phyloP scores from a whole-genome alignment of 1,139 yeast species.

The Protomyces macrosporus region DNA sequence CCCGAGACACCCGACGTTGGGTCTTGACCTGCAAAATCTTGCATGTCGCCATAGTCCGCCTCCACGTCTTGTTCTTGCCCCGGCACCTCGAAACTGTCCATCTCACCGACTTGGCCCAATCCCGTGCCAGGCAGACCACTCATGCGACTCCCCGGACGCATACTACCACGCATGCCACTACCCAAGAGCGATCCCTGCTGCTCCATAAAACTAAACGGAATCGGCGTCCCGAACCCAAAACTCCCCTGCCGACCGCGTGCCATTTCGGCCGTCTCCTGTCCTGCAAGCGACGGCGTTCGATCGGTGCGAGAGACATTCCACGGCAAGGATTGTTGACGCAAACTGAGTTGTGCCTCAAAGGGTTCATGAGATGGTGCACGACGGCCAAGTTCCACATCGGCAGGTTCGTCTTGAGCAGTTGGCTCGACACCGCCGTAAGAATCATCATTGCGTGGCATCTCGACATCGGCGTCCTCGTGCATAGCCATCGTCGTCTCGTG shows the following conservation, averaged over 20 bases:
- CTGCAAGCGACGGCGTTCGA: neutral
- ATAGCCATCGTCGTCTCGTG: neutral
- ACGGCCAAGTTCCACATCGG: slow-evolving; percentile 14
- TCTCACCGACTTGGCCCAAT: neutral
- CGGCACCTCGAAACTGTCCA: slow-evolving; percentile 12
- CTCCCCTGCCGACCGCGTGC: neutral
- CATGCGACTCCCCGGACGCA: slow-evolving; percentile 8
- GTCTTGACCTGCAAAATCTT: neutral
- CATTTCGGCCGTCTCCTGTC: neutral
- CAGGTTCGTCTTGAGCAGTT: neutral
- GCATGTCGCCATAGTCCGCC: neutral
- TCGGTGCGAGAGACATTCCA: slow-evolving; percentile 17
- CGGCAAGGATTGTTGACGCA: slow-evolving; percentile 3
- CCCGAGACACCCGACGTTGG: neutral
- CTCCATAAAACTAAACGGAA: slow-evolving; percentile 12
- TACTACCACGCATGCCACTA: neutral
- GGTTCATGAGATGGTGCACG: slow-evolving; percentile 6
- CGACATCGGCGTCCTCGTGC: neutral
- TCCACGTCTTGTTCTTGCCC: neutral
- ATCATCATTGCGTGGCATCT: neutral
- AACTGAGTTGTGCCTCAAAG: neutral
- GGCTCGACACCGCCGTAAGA: neutral
- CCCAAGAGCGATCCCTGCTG: neutral
- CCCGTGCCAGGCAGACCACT: slow-evolving; percentile 1
- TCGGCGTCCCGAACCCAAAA: neutral